Evolutionary conservation across 164 flowering plant species (phyloP), one percentile per base, ranked within the genome.

Genomic region (Vitis vinifera): DNA sequence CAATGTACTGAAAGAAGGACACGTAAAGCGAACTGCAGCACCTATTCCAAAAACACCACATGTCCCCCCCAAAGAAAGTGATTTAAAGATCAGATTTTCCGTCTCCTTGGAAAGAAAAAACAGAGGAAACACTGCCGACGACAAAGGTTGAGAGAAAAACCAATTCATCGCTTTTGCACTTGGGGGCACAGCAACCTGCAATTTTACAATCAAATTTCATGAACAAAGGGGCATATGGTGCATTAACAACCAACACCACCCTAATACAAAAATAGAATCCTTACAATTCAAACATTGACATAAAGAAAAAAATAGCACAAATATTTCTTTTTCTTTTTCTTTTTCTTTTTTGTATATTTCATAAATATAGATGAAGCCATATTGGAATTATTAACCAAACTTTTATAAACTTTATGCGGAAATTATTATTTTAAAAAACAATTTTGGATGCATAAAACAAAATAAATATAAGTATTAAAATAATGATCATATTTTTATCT

Each of bases 181-280:
- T 0, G 98, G 88, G 29, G 98, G 94, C 65, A 90, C 96, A 52
- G 88, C 87, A 76, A 95, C 89, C 99, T 95, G 75, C 67, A 75
- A 59, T 66, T 58, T 61, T 48, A 72, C 1, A 69, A 14, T n/a
- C 63, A 51, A 30, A 47, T 8, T 44, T 59, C 13, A 51, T 13
- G 6, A 63, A 2, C 14, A 47, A 3, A 58, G 11, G 9, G 44
- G 27, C 27, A 23, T 23, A 23, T 23, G 27, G 47, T 12, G 62
- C 62, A 67, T 29, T 11, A 65, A 51, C 16, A 51, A 53, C 27
- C 5, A 51, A 30, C 59, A 17, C 49, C 31, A 49, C 55, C 17
- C 23, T 4, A 9, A 14, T 6, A 62, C 30, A n/a, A 62, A 44
- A 6, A 62, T 2, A 62, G 48, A 37, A 10, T 3, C 16, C 51